Conservation (phyloP, 1,284 basidiomycete species). For the Moesziomyces sp. region DNA sequence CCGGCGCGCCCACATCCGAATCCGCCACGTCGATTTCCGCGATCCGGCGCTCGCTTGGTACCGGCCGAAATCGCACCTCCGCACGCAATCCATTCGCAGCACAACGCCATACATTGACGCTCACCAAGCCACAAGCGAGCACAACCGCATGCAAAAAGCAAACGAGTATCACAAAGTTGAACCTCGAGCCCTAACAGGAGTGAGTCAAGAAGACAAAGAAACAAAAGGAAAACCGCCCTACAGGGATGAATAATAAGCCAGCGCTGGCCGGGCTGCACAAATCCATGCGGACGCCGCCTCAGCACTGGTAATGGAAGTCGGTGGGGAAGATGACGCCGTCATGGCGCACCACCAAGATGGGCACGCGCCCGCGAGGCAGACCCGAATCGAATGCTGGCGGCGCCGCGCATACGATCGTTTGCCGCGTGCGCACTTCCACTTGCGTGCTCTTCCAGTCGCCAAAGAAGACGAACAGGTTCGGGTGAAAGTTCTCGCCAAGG, state of each 20-base stretch:
- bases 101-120: too few relatives aligned
- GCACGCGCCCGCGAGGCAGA: constrained; percentile 69
- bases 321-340: constrained; percentile 94
- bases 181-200: constrained; percentile 7
- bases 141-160: too few relatives aligned
- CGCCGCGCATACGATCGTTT: constrained; percentile 73
- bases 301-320: constrained; percentile 50
- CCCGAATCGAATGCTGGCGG: constrained; percentile 47
- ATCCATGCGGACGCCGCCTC: constrained; percentile 5
- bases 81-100: too few relatives aligned
- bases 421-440: constrained; percentile 87
- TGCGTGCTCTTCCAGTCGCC: constrained; percentile 85
- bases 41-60: too few relatives aligned
- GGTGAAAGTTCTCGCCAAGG: constrained; percentile 89
- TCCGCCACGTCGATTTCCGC: too few relatives aligned
- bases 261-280: neutral
- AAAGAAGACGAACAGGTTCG: constrained; percentile 85
- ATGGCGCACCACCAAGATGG: constrained; percentile 83
- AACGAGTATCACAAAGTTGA: neutral
- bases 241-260: neutral
- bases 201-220: neutral
- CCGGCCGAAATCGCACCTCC: too few relatives aligned
- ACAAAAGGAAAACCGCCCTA: too few relatives aligned
- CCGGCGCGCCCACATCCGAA: too few relatives aligned
- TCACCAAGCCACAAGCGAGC: too few relatives aligned